Base-by-base conservation (phyloP, 2,329 filamentous ascomycete species). In the Anthostomella pinea region DNA sequence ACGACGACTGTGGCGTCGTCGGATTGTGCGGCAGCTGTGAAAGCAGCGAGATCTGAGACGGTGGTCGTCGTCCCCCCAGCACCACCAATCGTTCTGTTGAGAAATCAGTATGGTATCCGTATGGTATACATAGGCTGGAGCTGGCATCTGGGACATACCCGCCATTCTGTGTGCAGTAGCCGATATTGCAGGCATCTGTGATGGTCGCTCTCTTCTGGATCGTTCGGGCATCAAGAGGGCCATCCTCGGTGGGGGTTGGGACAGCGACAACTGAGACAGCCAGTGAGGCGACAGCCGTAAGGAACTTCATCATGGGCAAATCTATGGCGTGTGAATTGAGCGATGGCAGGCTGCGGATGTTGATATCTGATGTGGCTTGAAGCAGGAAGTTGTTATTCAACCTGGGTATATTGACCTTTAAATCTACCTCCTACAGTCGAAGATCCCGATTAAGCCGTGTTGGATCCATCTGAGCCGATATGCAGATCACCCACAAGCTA, bases 21-120 rank as follows among this genome's bases (percentile, higher is more conserved):
- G 22, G 69, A 67, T 5, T 62, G 56, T 19, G 72, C 73, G 3
- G 75, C 75, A 2, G 66, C 58, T 4, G 67, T 69, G 43, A 79
- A 67, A 18, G 66, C 59, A 15, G 68, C 65, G 22, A 76, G 69
- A 5, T 65, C 67, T 14, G 69, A 69, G 35, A 79, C 75, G 8
- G 73, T 77, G 19, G 69, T 72, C 8, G 73, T 75, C 2, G 69
- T 63, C 31, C 74, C 75, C n/a, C 69, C 72, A 16, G 66, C 60
- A 34, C 77, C 75, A 35, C 75, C 76, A 5, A 67, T 78, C 3
- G 75, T 79, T 19, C 52, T 54, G n/a, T 5, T 30, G 16, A 16
- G 17, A 11, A 8, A 33, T 40, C n/a, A 41, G 24, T 36, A 35
- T 10, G 6, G 11, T 11, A 1, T 10, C 8, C 19, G 30, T 26